These are phyloP conservation scores for Penicillium arizonense DNA, from an alignment of 495 filamentous ascomycete genomes.

Conservation along the genomic window DNA sequence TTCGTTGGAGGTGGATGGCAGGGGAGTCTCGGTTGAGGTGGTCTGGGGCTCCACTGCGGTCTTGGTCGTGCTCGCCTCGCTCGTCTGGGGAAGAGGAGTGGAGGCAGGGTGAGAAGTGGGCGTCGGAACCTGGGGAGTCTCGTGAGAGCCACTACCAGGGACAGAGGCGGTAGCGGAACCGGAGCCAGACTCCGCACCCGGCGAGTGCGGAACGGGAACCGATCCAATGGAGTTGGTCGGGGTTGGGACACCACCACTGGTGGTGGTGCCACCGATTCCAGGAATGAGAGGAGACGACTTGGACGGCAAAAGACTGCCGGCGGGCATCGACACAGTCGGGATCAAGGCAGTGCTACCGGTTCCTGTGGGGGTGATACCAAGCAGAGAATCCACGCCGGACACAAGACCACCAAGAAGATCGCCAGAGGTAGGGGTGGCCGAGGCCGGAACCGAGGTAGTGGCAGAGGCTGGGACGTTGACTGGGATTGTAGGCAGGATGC, in stretches of 20 bases:
- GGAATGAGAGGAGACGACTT: constrained; percentile 17
- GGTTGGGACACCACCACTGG: constrained; percentile 25
- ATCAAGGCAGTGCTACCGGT: constrained; percentile 15
- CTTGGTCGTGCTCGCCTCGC: constrained; percentile 11
- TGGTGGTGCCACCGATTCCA: constrained; percentile 24
- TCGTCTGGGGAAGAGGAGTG: constrained; percentile 16
- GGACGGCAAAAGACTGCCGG: constrained; percentile 4
- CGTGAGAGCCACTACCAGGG: constrained; percentile 7
- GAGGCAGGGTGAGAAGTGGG: constrained; percentile 20
- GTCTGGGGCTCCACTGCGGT: constrained; percentile 24
- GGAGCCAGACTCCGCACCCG: constrained; percentile 10
- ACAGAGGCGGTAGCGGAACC: constrained; percentile 5
- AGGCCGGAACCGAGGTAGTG: constrained; percentile 14
- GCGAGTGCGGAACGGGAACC: constrained; percentile 18
- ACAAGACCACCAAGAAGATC: constrained; percentile 7
- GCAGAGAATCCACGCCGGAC: constrained; percentile 9
- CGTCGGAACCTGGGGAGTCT: constrained; percentile 10
- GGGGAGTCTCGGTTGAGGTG: constrained; percentile 12
- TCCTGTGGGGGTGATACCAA: constrained; percentile 8
- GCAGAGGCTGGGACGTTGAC: constrained; percentile 26
- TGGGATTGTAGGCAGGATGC: constrained; percentile 19
- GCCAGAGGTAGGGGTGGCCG: constrained; percentile 6
- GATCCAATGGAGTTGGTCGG: constrained; percentile 24
- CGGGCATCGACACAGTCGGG: constrained; percentile 12
- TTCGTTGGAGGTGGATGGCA: constrained; percentile 14